Conservation (phyloP, 164 flowering plant genomes). For the Hamamelis virginiana region DNA sequence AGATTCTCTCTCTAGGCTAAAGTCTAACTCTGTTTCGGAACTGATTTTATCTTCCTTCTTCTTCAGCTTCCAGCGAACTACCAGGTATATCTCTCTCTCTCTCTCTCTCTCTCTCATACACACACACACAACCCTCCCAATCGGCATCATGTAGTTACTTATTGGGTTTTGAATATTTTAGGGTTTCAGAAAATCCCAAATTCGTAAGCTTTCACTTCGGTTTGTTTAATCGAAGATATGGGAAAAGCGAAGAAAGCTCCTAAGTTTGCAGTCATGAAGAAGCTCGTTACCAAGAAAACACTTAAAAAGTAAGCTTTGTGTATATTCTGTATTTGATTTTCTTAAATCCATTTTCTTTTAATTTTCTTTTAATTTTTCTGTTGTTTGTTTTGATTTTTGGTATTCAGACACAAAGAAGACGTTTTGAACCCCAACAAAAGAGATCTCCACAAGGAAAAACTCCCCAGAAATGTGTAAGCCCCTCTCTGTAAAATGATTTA, state of each 20-base stretch:
- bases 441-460: constrained; percentile 61
- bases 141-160: no score
- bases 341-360: neutral
- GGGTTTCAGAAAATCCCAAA: neutral
- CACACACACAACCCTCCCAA: no score
- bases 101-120: no score
- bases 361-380: neutral
- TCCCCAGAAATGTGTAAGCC: constrained; percentile 85
- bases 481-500: neutral
- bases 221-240: constrained; percentile 23
- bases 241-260: constrained; percentile 71
- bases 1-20: no score
- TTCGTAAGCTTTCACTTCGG: neutral
- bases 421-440: constrained; percentile 77
- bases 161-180: neutral
- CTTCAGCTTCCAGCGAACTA: no score
- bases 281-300: constrained; percentile 60
- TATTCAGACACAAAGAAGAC: constrained; percentile 62
- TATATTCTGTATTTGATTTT: neutral
- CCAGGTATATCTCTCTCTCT: no score
- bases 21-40: no score
- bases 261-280: constrained; percentile 83
- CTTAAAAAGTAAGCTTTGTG: constrained; percentile 45
- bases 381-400: neutral
- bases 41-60: no score